Evolutionary conservation across 495 filamentous ascomycete genomes (phyloP).

Genomic region (Hypomontagnella monticulosa): DNA sequence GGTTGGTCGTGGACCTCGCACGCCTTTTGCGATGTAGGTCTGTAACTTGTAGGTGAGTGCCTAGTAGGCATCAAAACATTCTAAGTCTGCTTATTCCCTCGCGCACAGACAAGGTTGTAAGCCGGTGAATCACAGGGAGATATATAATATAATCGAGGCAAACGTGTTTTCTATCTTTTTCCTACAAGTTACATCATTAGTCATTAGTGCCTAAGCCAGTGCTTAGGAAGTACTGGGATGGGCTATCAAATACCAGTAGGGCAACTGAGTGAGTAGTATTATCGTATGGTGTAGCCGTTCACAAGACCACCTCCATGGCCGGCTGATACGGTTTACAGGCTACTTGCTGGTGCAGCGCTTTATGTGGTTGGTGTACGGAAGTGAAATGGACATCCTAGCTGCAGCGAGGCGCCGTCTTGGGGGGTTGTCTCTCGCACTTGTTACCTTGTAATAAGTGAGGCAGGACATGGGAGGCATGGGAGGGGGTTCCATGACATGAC

Average conservation of each 20-base stretch:
- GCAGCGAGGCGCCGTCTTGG: slow-evolving; percentile 32
- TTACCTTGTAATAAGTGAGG: slow-evolving; percentile 15
- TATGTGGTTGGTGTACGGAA: slow-evolving; percentile 33
- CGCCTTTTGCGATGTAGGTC: slow-evolving; percentile 14
- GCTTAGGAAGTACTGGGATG: slow-evolving; percentile 27
- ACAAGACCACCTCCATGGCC: slow-evolving; percentile 30
- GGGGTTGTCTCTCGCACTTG: slow-evolving; percentile 31
- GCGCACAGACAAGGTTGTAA: slow-evolving; percentile 30
- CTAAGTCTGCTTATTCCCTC: too few species aligned
- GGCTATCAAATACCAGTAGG: slow-evolving; percentile 29
- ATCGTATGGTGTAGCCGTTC: slow-evolving; percentile 30
- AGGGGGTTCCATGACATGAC: slow-evolving; percentile 5
- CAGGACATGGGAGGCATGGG: slow-evolving; percentile 5
- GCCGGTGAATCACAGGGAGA: slow-evolving; percentile 21
- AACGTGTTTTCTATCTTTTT: slow-evolving; percentile 11
- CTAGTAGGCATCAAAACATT: too few species aligned
- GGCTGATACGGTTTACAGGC: slow-evolving; percentile 32
- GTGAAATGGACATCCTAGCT: slow-evolving; percentile 36
- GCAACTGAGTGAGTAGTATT: slow-evolving; percentile 30
- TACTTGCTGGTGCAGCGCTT: slow-evolving; percentile 19
- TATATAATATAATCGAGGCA: not conserved
- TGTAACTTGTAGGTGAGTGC: slow-evolving; percentile 14
- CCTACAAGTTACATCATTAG: slow-evolving; percentile 18
- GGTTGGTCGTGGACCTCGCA: too few species aligned
- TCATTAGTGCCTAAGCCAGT: slow-evolving; percentile 14